phyloP scores from a whole-genome alignment of 1,284 basidiomycete genomes.

The Moesziomyces parantarcticus region DNA sequence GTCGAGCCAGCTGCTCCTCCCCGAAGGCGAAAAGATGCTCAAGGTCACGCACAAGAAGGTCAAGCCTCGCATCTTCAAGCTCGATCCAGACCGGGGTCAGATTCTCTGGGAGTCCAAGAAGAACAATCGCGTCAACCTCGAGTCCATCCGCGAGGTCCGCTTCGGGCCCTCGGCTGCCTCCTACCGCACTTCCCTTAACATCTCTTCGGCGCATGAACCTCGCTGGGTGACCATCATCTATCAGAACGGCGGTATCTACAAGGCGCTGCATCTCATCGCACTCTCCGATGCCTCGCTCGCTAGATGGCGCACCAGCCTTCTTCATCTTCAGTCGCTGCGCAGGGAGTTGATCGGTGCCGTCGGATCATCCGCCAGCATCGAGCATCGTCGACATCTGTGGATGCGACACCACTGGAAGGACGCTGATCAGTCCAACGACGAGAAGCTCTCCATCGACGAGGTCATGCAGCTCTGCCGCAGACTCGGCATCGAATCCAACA shows the following conservation, averaged over 20 bases:
- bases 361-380: constrained; percentile 66
- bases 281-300: constrained; percentile 77
- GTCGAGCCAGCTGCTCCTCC: constrained; percentile 29
- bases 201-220: constrained; percentile 68
- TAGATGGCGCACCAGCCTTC: constrained; percentile 71
- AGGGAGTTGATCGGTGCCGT: constrained; percentile 52
- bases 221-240: constrained; percentile 84
- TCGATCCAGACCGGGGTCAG: constrained; percentile 82
- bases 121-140: constrained; percentile 80
- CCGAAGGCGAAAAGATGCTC: constrained; percentile 73
- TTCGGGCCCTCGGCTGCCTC: constrained; percentile 80
- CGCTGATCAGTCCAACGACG: constrained; percentile 75
- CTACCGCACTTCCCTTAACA: constrained; percentile 80
- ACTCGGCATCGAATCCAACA: constrained; percentile 78
- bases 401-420: constrained; percentile 84
- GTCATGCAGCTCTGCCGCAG: constrained; percentile 80
- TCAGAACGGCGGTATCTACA: constrained; percentile 82
- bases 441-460: constrained; percentile 78
- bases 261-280: constrained; percentile 89
- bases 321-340: constrained; percentile 67
- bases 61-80: constrained; percentile 78
- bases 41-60: constrained; percentile 88
- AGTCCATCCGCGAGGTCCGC: constrained; percentile 90
- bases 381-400: constrained; percentile 79
- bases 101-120: constrained; percentile 87